phyloP scores from a whole-genome alignment of 1,284 basidiomycete genomes.

The Heterobasidion occidentale region DNA sequence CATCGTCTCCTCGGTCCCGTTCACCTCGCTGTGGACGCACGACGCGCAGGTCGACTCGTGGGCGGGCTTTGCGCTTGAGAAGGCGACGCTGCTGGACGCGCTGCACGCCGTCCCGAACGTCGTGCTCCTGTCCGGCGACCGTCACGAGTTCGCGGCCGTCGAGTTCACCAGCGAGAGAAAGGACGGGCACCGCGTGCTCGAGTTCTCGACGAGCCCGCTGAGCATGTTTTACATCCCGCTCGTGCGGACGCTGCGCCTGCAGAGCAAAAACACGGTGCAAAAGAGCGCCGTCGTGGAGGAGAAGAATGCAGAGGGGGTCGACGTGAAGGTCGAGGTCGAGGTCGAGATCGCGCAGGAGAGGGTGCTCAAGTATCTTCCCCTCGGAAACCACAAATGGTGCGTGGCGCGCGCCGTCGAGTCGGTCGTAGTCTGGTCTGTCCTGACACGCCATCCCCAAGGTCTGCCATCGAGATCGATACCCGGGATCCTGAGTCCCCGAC shows the following conservation, averaged over 20 bases:
- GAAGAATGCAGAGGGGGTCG: conserved; percentile 4
- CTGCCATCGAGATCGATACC: conserved; percentile 71
- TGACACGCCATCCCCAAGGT: conserved; percentile 28
- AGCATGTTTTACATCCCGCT: conserved; percentile 70
- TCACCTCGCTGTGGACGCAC: conserved; percentile 70
- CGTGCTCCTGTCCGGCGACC: conserved; percentile 60
- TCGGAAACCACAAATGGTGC: conserved; percentile 61
- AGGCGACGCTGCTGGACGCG: conserved; percentile 44
- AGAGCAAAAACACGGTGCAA: conserved; percentile 34
- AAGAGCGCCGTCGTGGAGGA: conserved; percentile 20
- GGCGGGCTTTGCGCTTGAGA: conserved; percentile 64
- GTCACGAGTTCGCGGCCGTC: conserved; percentile 77
- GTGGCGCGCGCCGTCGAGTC: conserved; percentile 6
- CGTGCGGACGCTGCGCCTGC: conserved; percentile 36
- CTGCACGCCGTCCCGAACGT: conserved; percentile 70
- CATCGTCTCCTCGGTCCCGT: conserved; percentile 70
- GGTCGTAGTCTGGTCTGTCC: neutral
- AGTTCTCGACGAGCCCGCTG: conserved; percentile 60
- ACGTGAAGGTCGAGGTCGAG: conserved; percentile 15
- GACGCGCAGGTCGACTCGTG: conserved; percentile 66
- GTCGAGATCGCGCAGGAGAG: conserved; percentile 47
- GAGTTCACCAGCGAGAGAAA: conserved; percentile 42
- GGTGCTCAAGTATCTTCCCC: conserved; percentile 55
- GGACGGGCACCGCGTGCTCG: conserved; percentile 31
- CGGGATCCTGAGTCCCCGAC: conserved; percentile 45